Base-by-base conservation (phyloP, 1,284 basidiomycete species). In the Ceratobasidium papillatum region DNA sequence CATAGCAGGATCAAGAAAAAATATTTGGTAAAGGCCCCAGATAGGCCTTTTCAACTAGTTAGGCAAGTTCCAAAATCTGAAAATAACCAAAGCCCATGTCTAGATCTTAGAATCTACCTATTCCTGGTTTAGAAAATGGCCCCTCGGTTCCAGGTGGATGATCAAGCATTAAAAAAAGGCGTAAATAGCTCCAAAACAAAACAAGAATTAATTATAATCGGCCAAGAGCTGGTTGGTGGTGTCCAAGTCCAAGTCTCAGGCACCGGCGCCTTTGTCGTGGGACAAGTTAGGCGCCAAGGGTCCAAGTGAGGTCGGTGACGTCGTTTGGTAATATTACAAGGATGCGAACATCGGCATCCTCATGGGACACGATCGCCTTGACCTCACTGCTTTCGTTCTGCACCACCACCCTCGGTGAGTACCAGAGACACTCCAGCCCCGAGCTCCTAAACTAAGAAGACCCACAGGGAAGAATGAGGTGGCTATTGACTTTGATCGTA, bases 401-500 rank as follows among this genome's bases (percentile, higher is more conserved):
- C 51, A 52, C 51, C 25, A 52, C 51, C 51, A 52, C 51, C 3
- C 22, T 22, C n/a, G 14, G 51, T 52, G 19, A 4, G n/a, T 7
- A 8, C 25, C n/a, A 3, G 25, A 52, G 47, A 3, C 25, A 30
- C 7, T 7, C n/a, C 25, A 27, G n/a, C 27, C n/a, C 22, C n/a
- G 45, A 47, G 45, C 45, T 12, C 45, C 45, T 47, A 7, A 59
- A 59, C 27, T n/a, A 30, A n/a, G n/a, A 17, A 9, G 14, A 59
- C 36, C 34, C n/a, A 38, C 22, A 59, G 38, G 61, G 14, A 3
- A 22, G 30, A 34, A 47, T 63, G 36, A 43, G 22, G 41, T 30
- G 61, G 41, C 17, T 45, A 27, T 2, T 41, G n/a, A n/a, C 61
- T 43, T 45, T 68, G 49, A 43, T 65, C 38, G 63, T 27, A 47